A percentile compares a stretch with the other conserved stretches of the same genome.
These are phyloP conservation scores for Coniochaeta ligniaria DNA, from an alignment of 2,329 filamentous ascomycete genomes.

Conservation along the genomic window DNA sequence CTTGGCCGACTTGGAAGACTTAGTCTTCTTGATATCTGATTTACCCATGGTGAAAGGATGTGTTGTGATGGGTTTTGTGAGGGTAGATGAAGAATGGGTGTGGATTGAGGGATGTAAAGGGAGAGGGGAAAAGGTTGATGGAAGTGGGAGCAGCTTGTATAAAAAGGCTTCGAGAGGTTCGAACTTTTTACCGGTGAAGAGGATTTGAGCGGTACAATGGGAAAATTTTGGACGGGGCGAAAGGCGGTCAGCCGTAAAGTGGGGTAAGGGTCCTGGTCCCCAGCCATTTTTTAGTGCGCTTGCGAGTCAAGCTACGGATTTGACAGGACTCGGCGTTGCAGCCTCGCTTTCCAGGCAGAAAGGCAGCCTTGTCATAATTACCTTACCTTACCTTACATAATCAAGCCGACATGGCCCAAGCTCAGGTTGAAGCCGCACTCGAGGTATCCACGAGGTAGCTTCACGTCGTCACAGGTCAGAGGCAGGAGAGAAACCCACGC, in stretches of 20 bases:
- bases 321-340: background rate
- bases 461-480: background rate
- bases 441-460: background rate
- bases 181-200: background rate
- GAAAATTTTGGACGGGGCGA: background rate
- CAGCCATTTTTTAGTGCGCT: background rate
- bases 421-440: background rate
- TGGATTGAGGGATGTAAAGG: background rate
- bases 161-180: background rate
- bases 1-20: constrained; percentile 10
- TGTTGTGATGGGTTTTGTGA: constrained; percentile 4
- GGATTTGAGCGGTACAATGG: background rate
- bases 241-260: background rate
- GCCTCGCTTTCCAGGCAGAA: background rate
- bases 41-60: constrained; percentile 48
- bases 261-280: background rate
- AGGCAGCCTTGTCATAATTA: background rate
- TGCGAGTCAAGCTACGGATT: background rate
- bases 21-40: constrained; percentile 54
- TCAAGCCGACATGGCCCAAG: background rate
- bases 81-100: background rate
- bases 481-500: background rate
- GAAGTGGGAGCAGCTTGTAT: background rate
- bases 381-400: background rate
- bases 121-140: background rate